Evolutionary conservation across 164 flowering plant species (phyloP).

Genomic region (Magnolia kwangsiensis): DNA sequence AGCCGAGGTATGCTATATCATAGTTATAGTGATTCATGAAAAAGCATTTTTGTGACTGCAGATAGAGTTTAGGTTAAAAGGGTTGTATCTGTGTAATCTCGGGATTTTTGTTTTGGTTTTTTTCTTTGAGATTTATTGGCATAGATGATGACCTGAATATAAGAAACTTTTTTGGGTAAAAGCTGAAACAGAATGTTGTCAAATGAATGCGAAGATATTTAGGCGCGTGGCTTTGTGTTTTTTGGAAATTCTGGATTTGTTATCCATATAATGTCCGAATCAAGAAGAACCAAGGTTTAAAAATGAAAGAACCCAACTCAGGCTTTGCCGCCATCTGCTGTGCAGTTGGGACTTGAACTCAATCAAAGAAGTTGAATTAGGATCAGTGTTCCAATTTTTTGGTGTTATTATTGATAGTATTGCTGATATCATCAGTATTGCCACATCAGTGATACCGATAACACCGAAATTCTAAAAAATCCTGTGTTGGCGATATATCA

Average conservation of each 20-base stretch:
- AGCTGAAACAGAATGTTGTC: neutral
- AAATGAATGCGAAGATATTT: neutral
- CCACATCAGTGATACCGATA: too few species aligned
- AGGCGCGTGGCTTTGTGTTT: neutral
- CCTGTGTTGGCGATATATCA: too few species aligned
- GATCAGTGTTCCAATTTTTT: too few species aligned
- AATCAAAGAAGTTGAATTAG: too few species aligned
- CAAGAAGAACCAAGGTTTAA: neutral
- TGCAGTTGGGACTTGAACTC: too few species aligned
- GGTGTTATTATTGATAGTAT: too few species aligned
- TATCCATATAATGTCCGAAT: neutral
- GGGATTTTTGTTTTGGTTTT: neutral
- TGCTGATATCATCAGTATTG: too few species aligned
- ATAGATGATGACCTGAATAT: neutral
- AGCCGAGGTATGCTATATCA: neutral
- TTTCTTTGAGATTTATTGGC: neutral
- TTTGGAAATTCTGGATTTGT: neutral
- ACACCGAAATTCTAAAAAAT: too few species aligned
- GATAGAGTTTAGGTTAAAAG: constrained; percentile 26
- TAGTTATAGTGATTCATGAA: neutral
- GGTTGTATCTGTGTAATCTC: neutral
- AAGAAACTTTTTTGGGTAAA: neutral
- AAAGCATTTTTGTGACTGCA: constrained; percentile 6
- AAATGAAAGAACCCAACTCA: too few species aligned
- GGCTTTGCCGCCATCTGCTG: too few species aligned